These are phyloP conservation scores for Auriscalpium microsporum DNA, from an alignment of 768 basidiomycete species.

Conservation along the genomic window DNA sequence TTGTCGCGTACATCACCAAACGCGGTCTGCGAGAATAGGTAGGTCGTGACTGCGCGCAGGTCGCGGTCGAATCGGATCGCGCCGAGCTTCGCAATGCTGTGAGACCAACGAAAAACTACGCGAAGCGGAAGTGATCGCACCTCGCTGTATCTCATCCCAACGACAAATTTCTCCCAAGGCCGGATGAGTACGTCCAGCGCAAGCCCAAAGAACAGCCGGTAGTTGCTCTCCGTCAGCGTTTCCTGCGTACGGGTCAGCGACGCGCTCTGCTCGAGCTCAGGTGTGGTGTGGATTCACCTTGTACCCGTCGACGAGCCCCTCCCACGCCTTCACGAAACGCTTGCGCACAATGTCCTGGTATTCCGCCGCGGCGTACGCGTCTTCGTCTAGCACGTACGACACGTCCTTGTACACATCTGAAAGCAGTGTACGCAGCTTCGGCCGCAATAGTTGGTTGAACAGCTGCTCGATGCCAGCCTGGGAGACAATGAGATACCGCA, in stretches of 20 bases:
- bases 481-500: background rate
- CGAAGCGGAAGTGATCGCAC: constrained; percentile 31
- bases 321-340: constrained; percentile 87
- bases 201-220: constrained; percentile 75
- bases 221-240: constrained; percentile 81
- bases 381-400: constrained; percentile 84
- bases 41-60: constrained; percentile 72
- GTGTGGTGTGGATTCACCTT: constrained; percentile 42
- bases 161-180: constrained; percentile 89
- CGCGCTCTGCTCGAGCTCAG: background rate
- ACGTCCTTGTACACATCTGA: constrained; percentile 87
- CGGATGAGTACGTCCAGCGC: constrained; percentile 83
- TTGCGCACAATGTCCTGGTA: constrained; percentile 82
- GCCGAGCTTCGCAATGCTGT: constrained; percentile 54
- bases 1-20: constrained; percentile 91
- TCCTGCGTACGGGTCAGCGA: constrained; percentile 39
- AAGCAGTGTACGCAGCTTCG: constrained; percentile 75
- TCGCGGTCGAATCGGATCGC: constrained; percentile 94
- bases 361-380: constrained; percentile 74
- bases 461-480: constrained; percentile 86
- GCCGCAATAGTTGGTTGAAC: constrained; percentile 90
- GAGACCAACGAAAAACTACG: background rate
- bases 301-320: constrained; percentile 76
- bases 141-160: constrained; percentile 80
- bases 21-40: constrained; percentile 78